A percentile compares a stretch with the other conserved stretches of the same genome.
Conservation (phyloP, 2,329 filamentous ascomycete genomes). For the Balansia obtecta region DNA sequence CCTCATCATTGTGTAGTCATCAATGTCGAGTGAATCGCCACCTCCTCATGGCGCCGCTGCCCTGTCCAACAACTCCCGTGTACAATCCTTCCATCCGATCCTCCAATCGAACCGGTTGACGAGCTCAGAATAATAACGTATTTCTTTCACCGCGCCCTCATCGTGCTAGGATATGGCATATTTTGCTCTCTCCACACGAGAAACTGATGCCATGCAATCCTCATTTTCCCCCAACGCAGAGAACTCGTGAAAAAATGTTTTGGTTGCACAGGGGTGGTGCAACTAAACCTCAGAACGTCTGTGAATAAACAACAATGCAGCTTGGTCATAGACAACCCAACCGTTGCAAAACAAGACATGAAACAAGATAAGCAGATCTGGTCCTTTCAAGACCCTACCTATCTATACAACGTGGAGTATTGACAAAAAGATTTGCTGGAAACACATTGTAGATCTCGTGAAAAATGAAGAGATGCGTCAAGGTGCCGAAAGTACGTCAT, state of each 20-base stretch:
- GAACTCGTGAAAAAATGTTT: neutral
- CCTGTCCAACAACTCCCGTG: neutral
- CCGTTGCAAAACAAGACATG: neutral
- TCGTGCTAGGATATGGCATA: neutral
- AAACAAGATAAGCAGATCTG: neutral
- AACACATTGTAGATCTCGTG: neutral
- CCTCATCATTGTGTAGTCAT: neutral
- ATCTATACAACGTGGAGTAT: neutral
- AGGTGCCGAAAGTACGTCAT: neutral
- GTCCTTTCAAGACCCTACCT: neutral
- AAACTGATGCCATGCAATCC: neutral
- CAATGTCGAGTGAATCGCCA: neutral
- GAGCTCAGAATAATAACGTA: neutral
- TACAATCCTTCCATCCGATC: neutral
- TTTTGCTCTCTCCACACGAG: neutral
- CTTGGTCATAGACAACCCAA: too few relatives aligned
- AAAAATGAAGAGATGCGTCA: neutral
- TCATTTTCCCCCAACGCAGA: neutral
- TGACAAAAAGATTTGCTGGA: neutral
- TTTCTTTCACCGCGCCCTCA: neutral
- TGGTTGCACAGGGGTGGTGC: neutral
- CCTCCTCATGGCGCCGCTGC: neutral
- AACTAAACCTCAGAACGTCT: too few relatives aligned
- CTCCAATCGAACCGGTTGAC: neutral
- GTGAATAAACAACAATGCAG: too few relatives aligned